These are phyloP conservation scores for Claviceps arundinis DNA, from an alignment of 2,329 filamentous ascomycete genomes.

Conservation along the genomic window DNA sequence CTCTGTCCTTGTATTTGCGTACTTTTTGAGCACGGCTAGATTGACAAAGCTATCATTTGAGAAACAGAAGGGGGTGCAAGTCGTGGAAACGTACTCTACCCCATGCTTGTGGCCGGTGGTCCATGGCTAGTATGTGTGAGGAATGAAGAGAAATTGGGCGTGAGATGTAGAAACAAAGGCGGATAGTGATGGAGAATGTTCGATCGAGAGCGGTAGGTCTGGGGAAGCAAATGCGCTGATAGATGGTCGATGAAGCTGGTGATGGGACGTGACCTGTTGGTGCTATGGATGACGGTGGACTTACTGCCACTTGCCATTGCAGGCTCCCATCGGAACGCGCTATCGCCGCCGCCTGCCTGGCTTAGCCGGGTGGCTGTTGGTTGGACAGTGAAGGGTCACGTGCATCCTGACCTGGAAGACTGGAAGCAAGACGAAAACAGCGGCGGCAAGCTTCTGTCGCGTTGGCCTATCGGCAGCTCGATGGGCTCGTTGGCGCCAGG, in stretches of 20 bases:
- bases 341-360: neutral
- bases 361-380: neutral
- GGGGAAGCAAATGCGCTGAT: neutral
- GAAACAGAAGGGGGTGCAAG: conserved; percentile 7
- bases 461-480: neutral
- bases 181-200: neutral
- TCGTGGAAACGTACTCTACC: conserved; percentile 44
- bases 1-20: conserved; percentile 2
- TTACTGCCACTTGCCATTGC: neutral
- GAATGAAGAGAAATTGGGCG: neutral
- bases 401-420: too few species aligned
- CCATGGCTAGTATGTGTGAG: conserved; percentile 33
- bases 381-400: neutral
- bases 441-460: neutral
- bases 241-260: conserved; percentile 9
- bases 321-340: neutral
- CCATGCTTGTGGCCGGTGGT: conserved; percentile 62
- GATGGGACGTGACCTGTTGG: neutral
- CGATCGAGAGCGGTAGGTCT: neutral
- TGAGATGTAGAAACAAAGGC: neutral
- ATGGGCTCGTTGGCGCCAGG: neutral
- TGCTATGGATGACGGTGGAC: neutral
- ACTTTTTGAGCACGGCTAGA: neutral
- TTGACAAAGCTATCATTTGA: conserved; percentile 3
- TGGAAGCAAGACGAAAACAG: too few species aligned